A percentile compares a stretch with the other conserved stretches of the same genome.
phyloP scores from a whole-genome alignment of 768 basidiomycete species.

The Butyriboletus loyo region DNA sequence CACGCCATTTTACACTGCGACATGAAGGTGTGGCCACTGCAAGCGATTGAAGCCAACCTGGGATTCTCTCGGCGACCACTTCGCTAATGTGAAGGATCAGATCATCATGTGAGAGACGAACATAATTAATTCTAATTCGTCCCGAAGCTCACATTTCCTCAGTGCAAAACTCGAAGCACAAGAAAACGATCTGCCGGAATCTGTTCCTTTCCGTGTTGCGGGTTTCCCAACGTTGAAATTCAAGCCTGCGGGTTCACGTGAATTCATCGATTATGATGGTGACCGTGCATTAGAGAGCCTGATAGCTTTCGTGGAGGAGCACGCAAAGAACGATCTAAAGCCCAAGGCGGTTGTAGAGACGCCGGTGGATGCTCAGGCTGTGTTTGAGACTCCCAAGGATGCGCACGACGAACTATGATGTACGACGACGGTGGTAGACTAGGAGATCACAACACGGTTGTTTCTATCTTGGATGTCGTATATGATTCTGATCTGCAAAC shows the following conservation, averaged over 20 bases:
- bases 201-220: slow-evolving; percentile 79
- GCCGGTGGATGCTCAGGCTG: slow-evolving; percentile 20
- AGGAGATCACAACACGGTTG: slow-evolving; percentile 16
- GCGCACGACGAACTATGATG: slow-evolving; percentile 31
- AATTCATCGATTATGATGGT: slow-evolving; percentile 93
- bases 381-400: slow-evolving; percentile 25
- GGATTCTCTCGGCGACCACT: slow-evolving; percentile 88
- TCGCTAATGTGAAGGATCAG: slow-evolving; percentile 67
- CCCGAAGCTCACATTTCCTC: slow-evolving; percentile 9
- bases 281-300: slow-evolving; percentile 86
- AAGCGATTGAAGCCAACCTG: slow-evolving; percentile 94
- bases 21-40: slow-evolving; percentile 86
- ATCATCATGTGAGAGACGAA: slow-evolving; percentile 64
- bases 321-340: slow-evolving; percentile 71
- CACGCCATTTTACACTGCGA: background rate
- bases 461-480: slow-evolving; percentile 21
- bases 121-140: background rate
- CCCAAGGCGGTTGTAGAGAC: slow-evolving; percentile 27
- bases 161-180: slow-evolving; percentile 96
- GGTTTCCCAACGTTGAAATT: slow-evolving; percentile 98
- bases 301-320: slow-evolving; percentile 76
- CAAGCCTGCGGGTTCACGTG: slow-evolving; percentile 81
- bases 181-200: slow-evolving; percentile 92
- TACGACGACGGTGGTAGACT: slow-evolving; percentile 8
- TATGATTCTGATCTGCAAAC: slow-evolving; percentile 13